These are phyloP conservation scores for Senecio squalidus DNA, from an alignment of 140 eudicot genomes.

Conservation along the genomic window DNA sequence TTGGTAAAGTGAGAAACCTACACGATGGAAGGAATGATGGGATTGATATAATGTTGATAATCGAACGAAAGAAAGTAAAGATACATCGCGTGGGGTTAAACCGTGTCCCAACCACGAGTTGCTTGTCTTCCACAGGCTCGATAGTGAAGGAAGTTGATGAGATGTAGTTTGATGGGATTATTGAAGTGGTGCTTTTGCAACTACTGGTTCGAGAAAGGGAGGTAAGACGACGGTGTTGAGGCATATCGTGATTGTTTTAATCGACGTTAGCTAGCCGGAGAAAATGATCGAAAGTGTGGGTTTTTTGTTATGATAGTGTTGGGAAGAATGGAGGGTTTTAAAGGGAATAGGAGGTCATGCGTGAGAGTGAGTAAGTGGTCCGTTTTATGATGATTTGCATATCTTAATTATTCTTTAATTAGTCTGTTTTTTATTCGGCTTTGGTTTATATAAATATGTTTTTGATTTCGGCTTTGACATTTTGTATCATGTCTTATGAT, in stretches of 20 bases:
- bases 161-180: slow-evolving; percentile 38
- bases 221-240: slow-evolving; percentile 14
- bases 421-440: not conserved
- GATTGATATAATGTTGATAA: slow-evolving; percentile 45
- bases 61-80: slow-evolving; percentile 42
- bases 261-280: too few species aligned
- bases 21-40: slow-evolving; percentile 57
- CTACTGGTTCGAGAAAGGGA: slow-evolving; percentile 46
- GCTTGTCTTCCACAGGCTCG: slow-evolving; percentile 14
- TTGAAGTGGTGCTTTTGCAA: slow-evolving; percentile 36
- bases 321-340: slow-evolving; percentile 19
- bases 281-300: slow-evolving; percentile 10
- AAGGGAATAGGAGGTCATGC: slow-evolving; percentile 17
- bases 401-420: slow-evolving; percentile 1
- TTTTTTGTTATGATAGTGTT: slow-evolving; percentile 30
- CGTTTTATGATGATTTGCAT: slow-evolving; percentile 8
- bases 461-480: not conserved
- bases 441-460: slow-evolving; percentile 1
- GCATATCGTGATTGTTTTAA: too few species aligned
- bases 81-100: too few species aligned
- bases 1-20: slow-evolving; percentile 43
- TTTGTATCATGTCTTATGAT: not conserved
- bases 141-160: slow-evolving; percentile 35
- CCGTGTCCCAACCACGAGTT: slow-evolving; percentile 30
- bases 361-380: slow-evolving; percentile 16